Conservation (phyloP, 768 basidiomycete genomes). For the Butyriboletus loyo region DNA sequence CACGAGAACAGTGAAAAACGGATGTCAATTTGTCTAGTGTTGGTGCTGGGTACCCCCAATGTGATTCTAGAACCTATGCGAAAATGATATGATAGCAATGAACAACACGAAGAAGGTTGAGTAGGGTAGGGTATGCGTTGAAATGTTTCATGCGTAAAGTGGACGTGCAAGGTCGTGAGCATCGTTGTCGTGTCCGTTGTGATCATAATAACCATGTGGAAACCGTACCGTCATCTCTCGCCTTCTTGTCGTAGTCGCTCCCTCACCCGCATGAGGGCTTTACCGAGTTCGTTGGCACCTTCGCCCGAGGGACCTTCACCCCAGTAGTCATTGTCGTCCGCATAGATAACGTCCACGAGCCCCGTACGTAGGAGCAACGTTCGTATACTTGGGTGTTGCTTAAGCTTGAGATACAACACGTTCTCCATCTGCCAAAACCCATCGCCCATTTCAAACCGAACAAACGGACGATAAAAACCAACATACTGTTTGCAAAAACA, state of each 20-base stretch:
- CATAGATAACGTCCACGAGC: constrained; percentile 48
- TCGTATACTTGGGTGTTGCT: constrained; percentile 63
- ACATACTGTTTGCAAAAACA: constrained; percentile 48
- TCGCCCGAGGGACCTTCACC: constrained; percentile 50
- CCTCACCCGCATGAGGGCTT: constrained; percentile 53
- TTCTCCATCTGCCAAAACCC: constrained; percentile 55
- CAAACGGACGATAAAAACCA: neutral
- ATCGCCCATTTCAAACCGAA: neutral
- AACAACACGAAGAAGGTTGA: neutral
- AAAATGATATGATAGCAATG: constrained; percentile 2
- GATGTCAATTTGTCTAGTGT: neutral
- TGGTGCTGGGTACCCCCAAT: no score
- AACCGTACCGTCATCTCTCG: constrained; percentile 7
- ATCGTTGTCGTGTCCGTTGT: neutral
- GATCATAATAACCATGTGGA: neutral
- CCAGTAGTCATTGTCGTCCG: constrained; percentile 64
- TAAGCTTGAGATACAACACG: constrained; percentile 65
- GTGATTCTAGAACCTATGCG: neutral
- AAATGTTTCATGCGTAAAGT: neutral
- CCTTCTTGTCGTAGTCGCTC: constrained; percentile 39
- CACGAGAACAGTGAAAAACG: constrained; percentile 2
- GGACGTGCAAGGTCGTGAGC: neutral
- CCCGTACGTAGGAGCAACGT: constrained; percentile 53
- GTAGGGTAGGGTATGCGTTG: neutral
- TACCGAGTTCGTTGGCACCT: constrained; percentile 65